These are phyloP conservation scores for Phytophthora capsici DNA, from an alignment of 352 stramenopile species.

Conservation along the genomic window DNA sequence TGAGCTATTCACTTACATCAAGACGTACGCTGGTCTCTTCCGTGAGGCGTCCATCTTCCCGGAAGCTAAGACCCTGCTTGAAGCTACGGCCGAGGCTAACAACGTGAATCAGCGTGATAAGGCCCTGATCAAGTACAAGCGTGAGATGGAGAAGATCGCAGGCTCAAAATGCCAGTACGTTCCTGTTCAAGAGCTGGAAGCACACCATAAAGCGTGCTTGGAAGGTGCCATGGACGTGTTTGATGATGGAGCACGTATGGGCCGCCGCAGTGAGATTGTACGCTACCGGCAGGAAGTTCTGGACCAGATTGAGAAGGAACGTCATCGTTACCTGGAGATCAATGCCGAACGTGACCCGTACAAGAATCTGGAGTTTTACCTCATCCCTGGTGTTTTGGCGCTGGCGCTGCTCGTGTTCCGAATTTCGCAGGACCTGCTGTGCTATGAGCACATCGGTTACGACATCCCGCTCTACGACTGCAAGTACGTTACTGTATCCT, in stretches of 20 bases:
- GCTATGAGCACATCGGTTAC: constrained; percentile 86
- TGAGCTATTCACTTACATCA: constrained; percentile 97
- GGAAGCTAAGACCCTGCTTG: constrained; percentile 97
- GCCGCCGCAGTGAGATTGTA: constrained; percentile 90
- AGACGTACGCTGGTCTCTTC: constrained; percentile 97
- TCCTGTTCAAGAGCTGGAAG: constrained; percentile 86
- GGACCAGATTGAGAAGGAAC: constrained; percentile 91
- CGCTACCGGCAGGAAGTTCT: constrained; percentile 85
- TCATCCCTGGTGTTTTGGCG: constrained; percentile 92
- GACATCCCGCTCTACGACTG: constrained; percentile 90
- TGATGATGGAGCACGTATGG: constrained; percentile 96
- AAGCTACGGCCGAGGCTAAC: constrained; percentile 97
- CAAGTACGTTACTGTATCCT: constrained; percentile 71
- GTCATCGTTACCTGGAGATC: constrained; percentile 91
- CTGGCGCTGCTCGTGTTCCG: constrained; percentile 90
- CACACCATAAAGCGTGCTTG: constrained; percentile 89
- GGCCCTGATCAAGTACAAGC: constrained; percentile 91
- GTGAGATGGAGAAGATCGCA: constrained; percentile 93
- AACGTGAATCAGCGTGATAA: constrained; percentile 95
- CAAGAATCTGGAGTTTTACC: constrained; percentile 94
- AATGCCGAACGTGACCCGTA: constrained; percentile 97
- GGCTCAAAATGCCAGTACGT: constrained; percentile 91
- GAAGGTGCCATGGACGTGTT: constrained; percentile 90
- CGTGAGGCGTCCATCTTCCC: constrained; percentile 95
- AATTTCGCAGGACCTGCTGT: constrained; percentile 84